These are phyloP conservation scores for Cryptococcus deneoformans DNA, from an alignment of 1,284 basidiomycete species.

Conservation along the genomic window DNA sequence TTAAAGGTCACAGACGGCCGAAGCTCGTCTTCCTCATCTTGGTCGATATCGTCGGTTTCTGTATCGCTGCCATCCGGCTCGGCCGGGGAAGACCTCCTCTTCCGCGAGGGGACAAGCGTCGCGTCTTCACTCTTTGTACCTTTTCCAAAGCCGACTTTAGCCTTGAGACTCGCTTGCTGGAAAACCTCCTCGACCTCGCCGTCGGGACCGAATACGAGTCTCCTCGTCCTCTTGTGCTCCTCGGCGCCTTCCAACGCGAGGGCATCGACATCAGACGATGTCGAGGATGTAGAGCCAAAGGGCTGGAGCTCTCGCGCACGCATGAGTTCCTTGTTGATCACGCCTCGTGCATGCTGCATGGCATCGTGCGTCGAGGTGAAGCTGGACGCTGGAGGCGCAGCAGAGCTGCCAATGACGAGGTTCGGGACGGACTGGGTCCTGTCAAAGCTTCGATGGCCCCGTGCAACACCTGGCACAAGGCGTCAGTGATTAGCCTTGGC, in stretches of 20 bases:
- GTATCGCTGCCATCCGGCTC: slow-evolving; percentile 15
- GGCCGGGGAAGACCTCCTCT: slow-evolving; percentile 15
- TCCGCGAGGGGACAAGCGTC: neutral
- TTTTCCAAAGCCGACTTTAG: neutral
- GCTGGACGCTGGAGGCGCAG: slow-evolving; percentile 3
- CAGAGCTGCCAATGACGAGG: slow-evolving; percentile 7
- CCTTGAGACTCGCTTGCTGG: slow-evolving; percentile 13
- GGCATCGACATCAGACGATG: neutral
- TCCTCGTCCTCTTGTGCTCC: slow-evolving; percentile 4
- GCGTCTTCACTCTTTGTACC: slow-evolving; percentile 1
- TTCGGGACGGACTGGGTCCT: slow-evolving; percentile 36
- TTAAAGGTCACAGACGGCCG: slow-evolving; percentile 3
- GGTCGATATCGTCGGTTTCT: slow-evolving; percentile 18
- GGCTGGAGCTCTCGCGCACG: slow-evolving; percentile 33
- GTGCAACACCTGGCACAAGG: slow-evolving; percentile 5
- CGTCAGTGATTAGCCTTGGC: too few species aligned
- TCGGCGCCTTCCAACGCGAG: slow-evolving; percentile 3
- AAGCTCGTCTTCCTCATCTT: slow-evolving; percentile 7
- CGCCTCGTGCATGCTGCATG: slow-evolving; percentile 20
- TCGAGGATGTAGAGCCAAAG: slow-evolving; percentile 8
- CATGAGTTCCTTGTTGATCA: slow-evolving; percentile 29
- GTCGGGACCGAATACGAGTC: slow-evolving; percentile 17
- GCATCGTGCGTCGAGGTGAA: slow-evolving; percentile 28
- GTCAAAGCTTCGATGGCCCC: slow-evolving; percentile 15
- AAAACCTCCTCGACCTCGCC: slow-evolving; percentile 20